phyloP scores from a whole-genome alignment of 306 rosid species.

The Gastrolobium bilobum region DNA sequence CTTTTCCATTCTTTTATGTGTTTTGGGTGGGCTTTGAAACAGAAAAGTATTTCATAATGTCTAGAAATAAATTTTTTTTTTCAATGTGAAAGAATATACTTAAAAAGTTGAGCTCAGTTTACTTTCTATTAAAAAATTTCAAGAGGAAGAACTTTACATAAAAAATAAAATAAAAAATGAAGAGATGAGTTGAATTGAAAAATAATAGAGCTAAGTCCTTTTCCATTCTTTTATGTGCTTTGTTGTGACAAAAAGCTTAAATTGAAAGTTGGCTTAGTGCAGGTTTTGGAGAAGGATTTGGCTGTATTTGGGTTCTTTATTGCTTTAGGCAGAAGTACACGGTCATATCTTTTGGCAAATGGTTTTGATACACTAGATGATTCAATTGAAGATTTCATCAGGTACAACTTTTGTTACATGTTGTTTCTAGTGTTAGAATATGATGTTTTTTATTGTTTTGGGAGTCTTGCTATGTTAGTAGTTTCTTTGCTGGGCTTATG shows the following conservation, averaged over 20 bases:
- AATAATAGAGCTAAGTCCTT: constrained; percentile 21
- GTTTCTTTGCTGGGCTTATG: constrained; percentile 10
- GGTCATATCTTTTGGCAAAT: constrained; percentile 78
- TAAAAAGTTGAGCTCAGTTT: background rate
- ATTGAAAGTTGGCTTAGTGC: constrained; percentile 53
- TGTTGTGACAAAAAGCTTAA: constrained; percentile 41
- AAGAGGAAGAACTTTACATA: background rate
- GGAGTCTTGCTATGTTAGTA: constrained; percentile 33
- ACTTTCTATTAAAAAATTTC: background rate
- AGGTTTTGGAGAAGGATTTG: constrained; percentile 98
- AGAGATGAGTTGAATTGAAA: constrained; percentile 44
- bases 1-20: constrained; percentile 33
- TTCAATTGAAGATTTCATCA: constrained; percentile 82
- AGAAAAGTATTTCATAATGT: too few species aligned
- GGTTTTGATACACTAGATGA: constrained; percentile 77
- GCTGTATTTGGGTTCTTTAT: constrained; percentile 97
- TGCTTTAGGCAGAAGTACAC: constrained; percentile 93
- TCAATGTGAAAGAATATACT: background rate
- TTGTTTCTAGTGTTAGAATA: constrained; percentile 29
- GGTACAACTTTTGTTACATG: constrained; percentile 63
- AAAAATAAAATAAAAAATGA: background rate
- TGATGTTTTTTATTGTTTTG: constrained; percentile 34
- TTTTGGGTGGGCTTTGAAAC: background rate
- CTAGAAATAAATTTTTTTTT: background rate
- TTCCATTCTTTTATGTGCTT: constrained; percentile 33